Conservation (phyloP, 305 asterid genomes). For the Lippia alba region DNA sequence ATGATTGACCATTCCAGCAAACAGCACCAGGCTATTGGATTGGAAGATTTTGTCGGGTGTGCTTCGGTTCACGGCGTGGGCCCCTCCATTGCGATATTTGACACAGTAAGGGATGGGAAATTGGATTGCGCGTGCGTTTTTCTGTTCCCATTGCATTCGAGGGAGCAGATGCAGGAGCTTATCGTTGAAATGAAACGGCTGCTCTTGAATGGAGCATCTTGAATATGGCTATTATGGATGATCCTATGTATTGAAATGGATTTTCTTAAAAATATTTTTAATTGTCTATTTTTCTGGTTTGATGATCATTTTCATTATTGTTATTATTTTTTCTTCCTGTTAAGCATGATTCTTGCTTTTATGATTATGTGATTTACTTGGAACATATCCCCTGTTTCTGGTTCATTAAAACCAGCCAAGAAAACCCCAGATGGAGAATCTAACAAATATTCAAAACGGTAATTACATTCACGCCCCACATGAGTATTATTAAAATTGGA, state of each 20-base stretch:
- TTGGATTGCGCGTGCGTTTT: conserved; percentile 79
- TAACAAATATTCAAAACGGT: neutral
- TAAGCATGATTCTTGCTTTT: conserved; percentile 16
- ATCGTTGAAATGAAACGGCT: conserved; percentile 60
- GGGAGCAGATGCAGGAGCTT: conserved; percentile 75
- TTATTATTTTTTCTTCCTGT: too few relatives aligned
- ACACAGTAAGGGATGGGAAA: conserved; percentile 61
- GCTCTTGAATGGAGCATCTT: conserved; percentile 44
- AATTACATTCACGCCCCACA: too few relatives aligned
- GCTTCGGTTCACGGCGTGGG: conserved; percentile 86
- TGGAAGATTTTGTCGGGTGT: conserved; percentile 77
- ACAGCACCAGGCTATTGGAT: conserved; percentile 46
- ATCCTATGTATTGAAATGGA: neutral
- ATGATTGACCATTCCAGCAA: conserved; percentile 43
- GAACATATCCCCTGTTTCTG: neutral
- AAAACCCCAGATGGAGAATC: neutral
- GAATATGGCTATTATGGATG: conserved; percentile 7
- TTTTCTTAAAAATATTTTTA: neutral
- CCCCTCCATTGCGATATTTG: conserved; percentile 79
- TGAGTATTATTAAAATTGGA: too few relatives aligned
- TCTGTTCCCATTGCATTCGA: conserved; percentile 83
- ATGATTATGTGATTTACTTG: neutral
- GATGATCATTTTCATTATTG: too few relatives aligned
- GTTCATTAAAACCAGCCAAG: neutral
- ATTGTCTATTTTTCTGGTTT: too few relatives aligned